A percentile compares a stretch with the other conserved stretches of the same genome.
Evolutionary conservation across 2,329 filamentous ascomycete genomes (phyloP).

Genomic region (Fragosphaeria purpurea): DNA sequence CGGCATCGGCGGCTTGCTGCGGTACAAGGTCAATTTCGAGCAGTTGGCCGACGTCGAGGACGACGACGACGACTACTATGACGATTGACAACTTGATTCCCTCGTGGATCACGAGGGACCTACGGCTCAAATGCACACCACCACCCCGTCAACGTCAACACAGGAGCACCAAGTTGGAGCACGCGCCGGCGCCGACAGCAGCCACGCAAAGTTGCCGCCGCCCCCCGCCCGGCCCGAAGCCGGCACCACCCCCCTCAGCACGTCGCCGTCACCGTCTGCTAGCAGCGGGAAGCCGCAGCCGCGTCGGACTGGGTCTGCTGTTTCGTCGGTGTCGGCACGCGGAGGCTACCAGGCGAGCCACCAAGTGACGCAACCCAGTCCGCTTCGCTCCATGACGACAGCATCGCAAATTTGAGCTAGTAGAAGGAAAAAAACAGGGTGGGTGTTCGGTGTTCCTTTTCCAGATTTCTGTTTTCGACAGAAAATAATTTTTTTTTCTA

Average conservation of each 20-base stretch:
- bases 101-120: conserved; percentile 80
- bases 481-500: not conserved
- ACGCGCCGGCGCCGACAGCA: not conserved
- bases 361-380: conserved; percentile 52
- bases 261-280: not conserved
- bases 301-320: not conserved
- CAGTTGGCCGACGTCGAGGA: conserved; percentile 87
- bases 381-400: conserved; percentile 59
- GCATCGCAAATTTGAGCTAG: conserved; percentile 38
- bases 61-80: conserved; percentile 89
- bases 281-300: conserved; percentile 36
- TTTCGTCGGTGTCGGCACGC: conserved; percentile 24
- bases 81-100: conserved; percentile 82
- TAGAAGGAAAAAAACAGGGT: not conserved
- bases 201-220: conserved; percentile 17
- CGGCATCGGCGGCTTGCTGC: conserved; percentile 92
- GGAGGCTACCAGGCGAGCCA: conserved; percentile 34
- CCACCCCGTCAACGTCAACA: not conserved
- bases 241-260: conserved; percentile 1
- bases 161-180: not conserved
- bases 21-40: conserved; percentile 99
- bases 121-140: conserved; percentile 44
- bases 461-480: too few relatives aligned
- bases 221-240: not conserved
- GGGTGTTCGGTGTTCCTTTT: not conserved